Conservation (phyloP, 805 yeast species). For the Zygotorulaspora chibaensis region DNA sequence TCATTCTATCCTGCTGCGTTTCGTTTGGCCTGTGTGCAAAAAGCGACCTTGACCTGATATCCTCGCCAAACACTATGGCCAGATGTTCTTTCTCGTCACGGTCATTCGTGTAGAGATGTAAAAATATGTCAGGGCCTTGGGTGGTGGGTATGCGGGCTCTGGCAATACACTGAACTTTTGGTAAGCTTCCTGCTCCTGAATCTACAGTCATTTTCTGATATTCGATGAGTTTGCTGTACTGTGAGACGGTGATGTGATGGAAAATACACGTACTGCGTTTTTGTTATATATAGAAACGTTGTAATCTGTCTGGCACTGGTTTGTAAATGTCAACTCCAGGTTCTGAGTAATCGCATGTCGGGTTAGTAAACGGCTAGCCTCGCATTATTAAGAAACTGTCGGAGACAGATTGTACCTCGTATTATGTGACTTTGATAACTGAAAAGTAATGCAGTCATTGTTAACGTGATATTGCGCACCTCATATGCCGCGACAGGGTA, state of each 20-base stretch:
- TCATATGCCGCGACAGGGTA: too few species aligned
- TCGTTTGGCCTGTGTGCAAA: slow-evolving; percentile 62
- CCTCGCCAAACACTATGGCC: slow-evolving; percentile 95
- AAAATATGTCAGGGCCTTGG: slow-evolving; percentile 86
- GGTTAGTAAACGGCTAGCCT: not conserved
- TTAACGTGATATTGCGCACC: too few species aligned
- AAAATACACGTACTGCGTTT: too few species aligned
- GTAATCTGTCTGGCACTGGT: not conserved
- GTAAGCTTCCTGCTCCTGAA: slow-evolving; percentile 40
- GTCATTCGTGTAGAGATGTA: slow-evolving; percentile 83
- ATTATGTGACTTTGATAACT: too few species aligned
- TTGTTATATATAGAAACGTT: not conserved
- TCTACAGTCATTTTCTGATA: not conserved
- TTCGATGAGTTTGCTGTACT: too few species aligned
- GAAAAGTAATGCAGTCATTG: too few species aligned
- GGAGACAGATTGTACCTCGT: not conserved
- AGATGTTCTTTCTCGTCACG: slow-evolving; percentile 89
- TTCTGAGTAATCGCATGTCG: slow-evolving; percentile 1
- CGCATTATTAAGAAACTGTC: not conserved
- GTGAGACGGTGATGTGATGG: too few species aligned
- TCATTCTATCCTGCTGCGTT: slow-evolving; percentile 90
- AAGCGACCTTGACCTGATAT: slow-evolving; percentile 71
- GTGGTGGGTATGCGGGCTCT: slow-evolving; percentile 97
- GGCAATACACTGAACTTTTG: slow-evolving; percentile 80
- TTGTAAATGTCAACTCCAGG: not conserved